These are phyloP conservation scores for Striga asiatica DNA, from an alignment of 257 asterid genomes.

Conservation along the genomic window DNA sequence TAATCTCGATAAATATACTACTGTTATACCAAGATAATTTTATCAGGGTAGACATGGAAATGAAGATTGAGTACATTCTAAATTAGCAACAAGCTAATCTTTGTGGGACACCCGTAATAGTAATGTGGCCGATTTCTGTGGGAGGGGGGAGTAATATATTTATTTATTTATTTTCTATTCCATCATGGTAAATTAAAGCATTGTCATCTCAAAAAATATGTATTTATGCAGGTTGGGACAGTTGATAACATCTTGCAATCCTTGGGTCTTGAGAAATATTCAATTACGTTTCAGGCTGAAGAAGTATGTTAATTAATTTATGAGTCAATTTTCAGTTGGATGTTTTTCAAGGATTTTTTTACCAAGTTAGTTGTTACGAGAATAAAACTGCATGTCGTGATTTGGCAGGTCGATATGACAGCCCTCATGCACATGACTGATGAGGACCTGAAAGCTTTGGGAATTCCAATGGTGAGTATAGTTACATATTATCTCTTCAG, in stretches of 20 bases:
- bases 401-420: conserved; percentile 87
- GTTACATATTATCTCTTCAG: too few species aligned
- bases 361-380: conserved; percentile 8
- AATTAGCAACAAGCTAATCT: too few species aligned
- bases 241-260: conserved; percentile 76
- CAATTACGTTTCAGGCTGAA: conserved; percentile 93
- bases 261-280: conserved; percentile 81
- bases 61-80: too few species aligned
- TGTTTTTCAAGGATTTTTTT: conserved; percentile 4
- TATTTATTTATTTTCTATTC: neutral
- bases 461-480: too few species aligned
- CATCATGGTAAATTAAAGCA: neutral
- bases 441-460: conserved; percentile 95
- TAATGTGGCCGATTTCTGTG: neutral
- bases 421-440: conserved; percentile 93
- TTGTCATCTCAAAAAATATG: conserved; percentile 1
- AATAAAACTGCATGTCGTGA: neutral
- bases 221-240: conserved; percentile 57
- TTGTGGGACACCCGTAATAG: too few species aligned
- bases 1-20: too few species aligned
- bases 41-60: too few species aligned
- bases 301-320: conserved; percentile 43
- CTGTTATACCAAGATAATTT: too few species aligned
- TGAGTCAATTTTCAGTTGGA: conserved; percentile 12
- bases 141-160: too few species aligned